phyloP scores from a whole-genome alignment of 2,329 filamentous ascomycete species.

The Triangularia setosa region DNA sequence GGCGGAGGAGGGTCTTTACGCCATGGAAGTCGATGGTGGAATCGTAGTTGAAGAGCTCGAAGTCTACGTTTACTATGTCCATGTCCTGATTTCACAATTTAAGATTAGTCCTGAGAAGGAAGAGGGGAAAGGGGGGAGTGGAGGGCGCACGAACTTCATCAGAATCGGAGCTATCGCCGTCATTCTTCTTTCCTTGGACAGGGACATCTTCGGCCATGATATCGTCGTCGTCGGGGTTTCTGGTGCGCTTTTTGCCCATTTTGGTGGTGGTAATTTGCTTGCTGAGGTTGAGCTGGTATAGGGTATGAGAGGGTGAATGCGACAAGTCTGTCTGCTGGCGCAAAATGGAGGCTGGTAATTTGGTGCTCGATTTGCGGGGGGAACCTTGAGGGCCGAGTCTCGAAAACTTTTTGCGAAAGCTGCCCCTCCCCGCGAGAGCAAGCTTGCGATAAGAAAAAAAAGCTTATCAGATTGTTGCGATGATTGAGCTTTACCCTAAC shows the following conservation, averaged over 20 bases:
- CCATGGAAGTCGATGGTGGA: conserved; percentile 90
- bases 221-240: conserved; percentile 31
- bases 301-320: not conserved
- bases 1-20: conserved; percentile 81
- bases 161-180: conserved; percentile 48
- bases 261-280: not conserved
- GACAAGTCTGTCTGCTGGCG: not conserved
- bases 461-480: not conserved
- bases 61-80: conserved; percentile 90
- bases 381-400: conserved; percentile 18
- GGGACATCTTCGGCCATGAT: conserved; percentile 24
- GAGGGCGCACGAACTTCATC: conserved; percentile 42
- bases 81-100: conserved; percentile 80
- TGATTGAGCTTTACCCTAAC: not conserved
- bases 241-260: conserved; percentile 37
- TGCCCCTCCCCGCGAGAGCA: not conserved
- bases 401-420: not conserved
- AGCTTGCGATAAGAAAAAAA: not conserved
- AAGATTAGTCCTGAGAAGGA: not conserved
- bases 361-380: conserved; percentile 3
- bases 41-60: conserved; percentile 98
- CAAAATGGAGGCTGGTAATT: not conserved
- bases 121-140: not conserved
- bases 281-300: not conserved
- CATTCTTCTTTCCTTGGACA: conserved; percentile 40